Evolutionary conservation across 805 yeast genomes (phyloP), one percentile per base, ranked within the genome.

Genomic region (Starmerella stigmatis): DNA sequence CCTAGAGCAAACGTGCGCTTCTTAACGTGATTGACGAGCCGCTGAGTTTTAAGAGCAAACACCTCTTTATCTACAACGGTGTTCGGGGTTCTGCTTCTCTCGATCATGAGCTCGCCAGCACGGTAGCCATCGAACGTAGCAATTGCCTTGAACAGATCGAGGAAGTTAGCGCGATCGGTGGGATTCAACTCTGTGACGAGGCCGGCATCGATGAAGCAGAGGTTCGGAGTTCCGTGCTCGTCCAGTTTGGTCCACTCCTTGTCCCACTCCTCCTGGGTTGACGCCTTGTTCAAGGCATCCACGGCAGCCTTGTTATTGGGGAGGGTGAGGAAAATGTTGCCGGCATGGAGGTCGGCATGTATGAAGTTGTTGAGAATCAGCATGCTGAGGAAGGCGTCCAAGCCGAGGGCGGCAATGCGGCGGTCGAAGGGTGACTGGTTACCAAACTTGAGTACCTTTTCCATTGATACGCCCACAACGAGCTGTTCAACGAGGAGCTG

Each of bases 331-430:
- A 86, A 75, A 58, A 92, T 84, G 61, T 92, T 92, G 3, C 99
- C 99, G 0, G 98, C 96, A 55, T 92, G 99, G 48, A 92, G 69
- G 65, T 92, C 99, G 0, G 97, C 89, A 62, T 92, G 99, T 35
- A 88, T 85, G 62, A 92, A 92, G 61, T 92, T 88, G 65, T 92
- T 94, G 44, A 89, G 64, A 42, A 92, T 81, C 50, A 92, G 69
- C 99, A 92, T 92, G 57, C 86, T 82, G 51, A 92, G 68, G 56
- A 92, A 92, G 4, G 96, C 83, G 60, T 92, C 94, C 20, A 92
- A 75, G 8, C 94, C 83, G 50, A 81, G 81, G 57, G 83, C 86
- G 57, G 88, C 78, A 33, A 85, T 70, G 61, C 58, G 68, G 41
- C 57, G 68, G 59, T 55, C 83, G 66, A 63, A 61, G 21, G 61